Conservation (phyloP, 257 asterid genomes). For the Ophiorrhiza pumila region DNA sequence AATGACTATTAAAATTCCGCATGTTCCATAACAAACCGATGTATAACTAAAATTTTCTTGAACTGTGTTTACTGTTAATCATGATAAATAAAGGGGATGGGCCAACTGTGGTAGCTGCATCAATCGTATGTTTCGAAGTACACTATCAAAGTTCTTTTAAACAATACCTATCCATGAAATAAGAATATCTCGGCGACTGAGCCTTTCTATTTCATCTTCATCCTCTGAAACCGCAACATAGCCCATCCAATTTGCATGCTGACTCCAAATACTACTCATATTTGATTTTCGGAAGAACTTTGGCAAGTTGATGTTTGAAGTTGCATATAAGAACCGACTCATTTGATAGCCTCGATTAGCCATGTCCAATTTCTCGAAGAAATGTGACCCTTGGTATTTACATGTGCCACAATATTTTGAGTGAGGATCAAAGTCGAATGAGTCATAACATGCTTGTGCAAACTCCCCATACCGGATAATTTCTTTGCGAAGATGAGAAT, state of each 20-base stretch:
- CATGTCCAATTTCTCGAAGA: conserved; percentile 57
- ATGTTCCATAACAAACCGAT: too few species aligned
- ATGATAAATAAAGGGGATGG: too few species aligned
- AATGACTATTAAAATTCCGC: not conserved
- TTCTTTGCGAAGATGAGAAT: conserved; percentile 55
- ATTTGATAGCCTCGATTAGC: conserved; percentile 52
- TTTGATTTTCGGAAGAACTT: conserved; percentile 60
- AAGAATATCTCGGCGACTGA: conserved; percentile 68
- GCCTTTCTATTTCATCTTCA: conserved; percentile 46
- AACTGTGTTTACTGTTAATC: too few species aligned
- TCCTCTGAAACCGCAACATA: conserved; percentile 66
- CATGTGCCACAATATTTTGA: conserved; percentile 84
- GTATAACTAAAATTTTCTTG: too few species aligned
- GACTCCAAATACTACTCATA: conserved; percentile 61
- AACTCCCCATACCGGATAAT: conserved; percentile 68
- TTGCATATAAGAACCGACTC: conserved; percentile 56
- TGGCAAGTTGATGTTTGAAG: conserved; percentile 70
- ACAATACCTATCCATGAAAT: conserved; percentile 65
- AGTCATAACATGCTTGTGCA: conserved; percentile 77
- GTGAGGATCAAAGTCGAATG: conserved; percentile 77
- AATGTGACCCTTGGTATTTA: conserved; percentile 45
- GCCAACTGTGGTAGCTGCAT: too few species aligned
- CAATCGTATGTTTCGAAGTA: too few species aligned
- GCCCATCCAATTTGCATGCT: conserved; percentile 84
- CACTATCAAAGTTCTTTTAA: too few species aligned